phyloP scores from a whole-genome alignment of 2,329 filamentous ascomycete species.

The Aspergillus latus region DNA sequence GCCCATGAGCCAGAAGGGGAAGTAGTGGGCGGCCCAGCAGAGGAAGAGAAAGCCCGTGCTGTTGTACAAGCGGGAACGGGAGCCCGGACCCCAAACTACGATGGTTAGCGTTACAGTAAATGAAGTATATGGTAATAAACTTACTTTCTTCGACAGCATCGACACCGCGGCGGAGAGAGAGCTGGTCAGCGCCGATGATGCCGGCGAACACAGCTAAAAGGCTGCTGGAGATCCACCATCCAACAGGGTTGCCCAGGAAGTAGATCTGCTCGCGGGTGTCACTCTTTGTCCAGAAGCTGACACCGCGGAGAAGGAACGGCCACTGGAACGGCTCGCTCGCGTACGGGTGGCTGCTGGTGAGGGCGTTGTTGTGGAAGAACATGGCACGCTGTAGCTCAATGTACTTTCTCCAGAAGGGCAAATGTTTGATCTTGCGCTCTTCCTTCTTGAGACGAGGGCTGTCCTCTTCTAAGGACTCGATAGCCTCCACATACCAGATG shows the following conservation, averaged over 20 bases:
- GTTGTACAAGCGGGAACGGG: conserved; percentile 93
- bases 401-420: conserved; percentile 92
- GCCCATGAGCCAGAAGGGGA: conserved; percentile 97
- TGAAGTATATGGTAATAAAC: conserved; percentile 41
- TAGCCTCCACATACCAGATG: conserved; percentile 89
- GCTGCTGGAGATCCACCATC: conserved; percentile 95
- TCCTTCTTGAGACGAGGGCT: conserved; percentile 73
- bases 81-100: conserved; percentile 59
- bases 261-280: conserved; percentile 96
- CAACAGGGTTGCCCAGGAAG: conserved; percentile 93
- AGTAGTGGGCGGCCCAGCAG: conserved; percentile 94
- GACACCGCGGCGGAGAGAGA: conserved; percentile 87
- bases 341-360: conserved; percentile 96
- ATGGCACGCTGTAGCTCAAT: conserved; percentile 95
- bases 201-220: conserved; percentile 90
- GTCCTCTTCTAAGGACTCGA: conserved; percentile 73
- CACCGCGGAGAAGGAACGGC: conserved; percentile 94
- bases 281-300: conserved; percentile 98
- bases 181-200: conserved; percentile 87
- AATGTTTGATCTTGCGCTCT: conserved; percentile 72
- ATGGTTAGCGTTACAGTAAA: not conserved
- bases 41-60: conserved; percentile 99
- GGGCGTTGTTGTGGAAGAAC: conserved; percentile 99
- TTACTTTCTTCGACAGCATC: conserved; percentile 91
- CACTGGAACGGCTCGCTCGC: conserved; percentile 93